These are phyloP conservation scores for Saussurea involucrata DNA, from an alignment of 129 eudicot genomes.

Conservation along the genomic window DNA sequence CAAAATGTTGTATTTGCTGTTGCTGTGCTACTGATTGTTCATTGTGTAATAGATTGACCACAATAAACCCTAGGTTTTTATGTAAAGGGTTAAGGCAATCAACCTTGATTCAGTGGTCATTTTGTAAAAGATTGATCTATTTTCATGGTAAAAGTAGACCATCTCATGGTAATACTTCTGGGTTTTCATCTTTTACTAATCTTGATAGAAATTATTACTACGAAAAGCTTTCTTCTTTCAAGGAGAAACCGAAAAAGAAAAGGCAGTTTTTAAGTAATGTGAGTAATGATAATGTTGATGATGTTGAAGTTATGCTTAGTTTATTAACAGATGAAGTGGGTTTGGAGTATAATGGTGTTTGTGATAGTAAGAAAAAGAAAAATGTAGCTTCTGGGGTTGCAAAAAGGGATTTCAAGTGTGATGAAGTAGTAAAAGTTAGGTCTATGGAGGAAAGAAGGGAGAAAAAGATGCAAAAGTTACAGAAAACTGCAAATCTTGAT, in stretches of 20 bases:
- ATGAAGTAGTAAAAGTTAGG: constrained; percentile 18
- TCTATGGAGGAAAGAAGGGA: constrained; percentile 5
- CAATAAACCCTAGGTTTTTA: constrained; percentile 37
- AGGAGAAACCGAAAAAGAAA: constrained; percentile 34
- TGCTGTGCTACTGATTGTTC: constrained; percentile 22
- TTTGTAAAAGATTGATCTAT: constrained; percentile 33
- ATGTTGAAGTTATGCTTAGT: constrained; percentile 73
- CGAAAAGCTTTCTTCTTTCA: constrained; percentile 29
- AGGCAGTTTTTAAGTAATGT: constrained; percentile 21
- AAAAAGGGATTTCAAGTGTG: constrained; percentile 16
- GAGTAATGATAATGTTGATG: constrained; percentile 51
- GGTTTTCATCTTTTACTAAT: constrained; percentile 33
- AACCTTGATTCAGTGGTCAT: constrained; percentile 53
- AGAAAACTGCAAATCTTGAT: constrained; percentile 23
- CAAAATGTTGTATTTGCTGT: constrained; percentile 43
- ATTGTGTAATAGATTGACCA: constrained; percentile 13
- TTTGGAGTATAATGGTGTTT: constrained; percentile 41
- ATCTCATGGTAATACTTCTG: constrained; percentile 5
- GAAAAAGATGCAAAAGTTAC: constrained; percentile 8
- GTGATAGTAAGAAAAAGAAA: constrained; percentile 30
- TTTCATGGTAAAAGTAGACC: constrained; percentile 32
- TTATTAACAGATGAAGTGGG: constrained; percentile 61
- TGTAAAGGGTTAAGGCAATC: constrained; percentile 65
- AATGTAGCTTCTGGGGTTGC: constrained; percentile 19
- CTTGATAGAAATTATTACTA: constrained; percentile 27